Evolutionary conservation across 23 red algal genomes (phyloP).

Genomic region (Gracilaria caudata): DNA sequence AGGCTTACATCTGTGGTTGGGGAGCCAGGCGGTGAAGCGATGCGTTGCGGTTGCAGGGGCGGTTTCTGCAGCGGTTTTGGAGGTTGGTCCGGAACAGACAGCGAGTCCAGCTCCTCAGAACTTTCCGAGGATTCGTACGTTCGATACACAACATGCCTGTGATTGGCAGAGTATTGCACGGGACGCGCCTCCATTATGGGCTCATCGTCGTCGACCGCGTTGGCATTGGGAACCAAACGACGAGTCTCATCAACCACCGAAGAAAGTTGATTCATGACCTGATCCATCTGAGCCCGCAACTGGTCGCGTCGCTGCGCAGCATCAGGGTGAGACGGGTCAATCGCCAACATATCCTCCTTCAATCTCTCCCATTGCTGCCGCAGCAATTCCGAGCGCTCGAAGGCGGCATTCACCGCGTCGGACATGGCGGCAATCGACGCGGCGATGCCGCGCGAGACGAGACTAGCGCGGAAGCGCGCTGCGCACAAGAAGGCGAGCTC

Average conservation of each 20-base stretch:
- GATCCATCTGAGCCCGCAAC: conserved; percentile 36
- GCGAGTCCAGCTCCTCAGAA: background rate
- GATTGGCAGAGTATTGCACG: conserved; percentile 53
- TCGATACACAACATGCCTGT: conserved; percentile 38
- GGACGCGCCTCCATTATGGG: conserved; percentile 20
- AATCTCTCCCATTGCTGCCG: conserved; percentile 37
- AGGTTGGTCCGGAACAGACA: background rate
- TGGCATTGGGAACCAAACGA: conserved; percentile 13
- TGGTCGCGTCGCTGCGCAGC: background rate
- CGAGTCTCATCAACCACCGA: conserved; percentile 24
- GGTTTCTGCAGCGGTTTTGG: conserved; percentile 1
- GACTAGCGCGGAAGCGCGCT: background rate
- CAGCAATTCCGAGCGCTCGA: conserved; percentile 40
- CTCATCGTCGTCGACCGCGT: background rate
- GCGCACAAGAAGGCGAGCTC: background rate
- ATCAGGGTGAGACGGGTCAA: conserved; percentile 2
- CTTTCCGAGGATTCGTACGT: conserved; percentile 48
- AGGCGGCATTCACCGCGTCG: conserved; percentile 30
- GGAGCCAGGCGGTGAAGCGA: background rate
- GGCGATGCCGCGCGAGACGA: background rate
- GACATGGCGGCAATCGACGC: conserved; percentile 10
- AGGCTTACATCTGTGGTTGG: background rate
- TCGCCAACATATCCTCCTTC: conserved; percentile 27
- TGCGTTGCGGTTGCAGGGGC: background rate
- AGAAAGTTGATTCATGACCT: conserved; percentile 45